Percentiles rank a stretch among this genome's conserved stretches.
phyloP scores from a whole-genome alignment of 2,329 filamentous ascomycete genomes.

The Fusarium sp. region DNA sequence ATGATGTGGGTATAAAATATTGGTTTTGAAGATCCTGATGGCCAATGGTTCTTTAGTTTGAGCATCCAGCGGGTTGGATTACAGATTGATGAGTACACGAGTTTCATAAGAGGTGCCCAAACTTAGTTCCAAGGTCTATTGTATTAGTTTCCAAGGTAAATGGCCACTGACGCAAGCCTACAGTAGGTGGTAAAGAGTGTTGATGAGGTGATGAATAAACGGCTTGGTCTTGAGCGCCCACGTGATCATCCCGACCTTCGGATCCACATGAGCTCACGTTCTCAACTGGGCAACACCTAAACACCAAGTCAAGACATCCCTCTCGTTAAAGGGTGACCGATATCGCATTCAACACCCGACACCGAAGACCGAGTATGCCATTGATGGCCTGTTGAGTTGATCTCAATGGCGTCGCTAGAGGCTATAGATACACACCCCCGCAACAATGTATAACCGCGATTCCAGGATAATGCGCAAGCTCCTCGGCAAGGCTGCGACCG shows the following conservation, averaged over 20 bases:
- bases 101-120: no score
- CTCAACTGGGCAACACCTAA: slow-evolving; percentile 12
- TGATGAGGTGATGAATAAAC: no score
- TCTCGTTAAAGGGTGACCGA: slow-evolving; percentile 5
- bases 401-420: slow-evolving; percentile 53
- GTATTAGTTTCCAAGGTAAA: no score
- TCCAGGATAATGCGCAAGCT: slow-evolving; percentile 72
- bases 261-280: slow-evolving; percentile 40
- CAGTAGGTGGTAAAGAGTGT: background rate
- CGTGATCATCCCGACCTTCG: slow-evolving; percentile 12
- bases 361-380: slow-evolving; percentile 28
- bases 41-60: no score
- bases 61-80: no score
- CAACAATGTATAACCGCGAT: slow-evolving; percentile 65
- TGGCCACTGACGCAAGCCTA: no score
- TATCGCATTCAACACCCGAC: slow-evolving; percentile 10
- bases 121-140: no score
- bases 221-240: background rate
- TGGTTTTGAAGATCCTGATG: no score
- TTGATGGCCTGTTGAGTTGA: slow-evolving; percentile 26
- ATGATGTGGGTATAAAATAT: no score
- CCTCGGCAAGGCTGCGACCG: slow-evolving; percentile 66
- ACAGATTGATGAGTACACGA: no score
- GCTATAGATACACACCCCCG: slow-evolving; percentile 46
- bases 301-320: slow-evolving; percentile 2